phyloP scores from a whole-genome alignment of 2,329 filamentous ascomycete species.

The Fonsecaea monophora region DNA sequence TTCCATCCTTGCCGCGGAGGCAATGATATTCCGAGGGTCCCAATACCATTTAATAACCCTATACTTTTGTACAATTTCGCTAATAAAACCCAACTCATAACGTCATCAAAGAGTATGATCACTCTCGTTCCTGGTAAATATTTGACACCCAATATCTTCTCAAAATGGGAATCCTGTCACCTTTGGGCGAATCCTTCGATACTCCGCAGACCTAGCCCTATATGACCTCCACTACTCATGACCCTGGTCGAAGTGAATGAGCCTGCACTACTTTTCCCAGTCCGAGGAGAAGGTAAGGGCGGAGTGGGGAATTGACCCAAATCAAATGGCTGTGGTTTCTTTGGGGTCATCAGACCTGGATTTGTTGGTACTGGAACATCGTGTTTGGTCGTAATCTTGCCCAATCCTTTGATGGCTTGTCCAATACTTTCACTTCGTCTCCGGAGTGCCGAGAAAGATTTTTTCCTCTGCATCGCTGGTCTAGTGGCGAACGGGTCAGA shows the following conservation, averaged over 20 bases:
- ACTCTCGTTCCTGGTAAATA: conserved; percentile 9
- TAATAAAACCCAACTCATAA: conserved; percentile 25
- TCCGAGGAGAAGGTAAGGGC: conserved; percentile 27
- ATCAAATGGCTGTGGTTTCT: conserved; percentile 10
- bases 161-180: not conserved
- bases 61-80: conserved; percentile 24
- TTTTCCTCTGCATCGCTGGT: conserved; percentile 31
- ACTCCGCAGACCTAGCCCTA: conserved; percentile 33
- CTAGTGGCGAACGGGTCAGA: conserved; percentile 12
- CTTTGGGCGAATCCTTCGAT: conserved; percentile 23
- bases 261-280: conserved; percentile 22
- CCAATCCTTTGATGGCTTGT: conserved; percentile 38
- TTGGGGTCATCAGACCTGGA: conserved; percentile 23
- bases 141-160: not conserved
- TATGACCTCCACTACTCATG: conserved; percentile 23
- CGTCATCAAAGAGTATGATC: conserved; percentile 17
- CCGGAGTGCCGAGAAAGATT: conserved; percentile 35
- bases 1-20: not conserved
- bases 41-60: conserved; percentile 7
- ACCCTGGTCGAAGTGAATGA: conserved; percentile 26
- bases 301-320: conserved; percentile 30
- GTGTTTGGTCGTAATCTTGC: conserved; percentile 31
- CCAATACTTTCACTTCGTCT: conserved; percentile 38
- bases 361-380: conserved; percentile 26
- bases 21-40: not conserved